Percentiles rank a stretch among this genome's conserved stretches.
phyloP scores from a whole-genome alignment of 805 yeast species.

The Yarrowia divulgata region DNA sequence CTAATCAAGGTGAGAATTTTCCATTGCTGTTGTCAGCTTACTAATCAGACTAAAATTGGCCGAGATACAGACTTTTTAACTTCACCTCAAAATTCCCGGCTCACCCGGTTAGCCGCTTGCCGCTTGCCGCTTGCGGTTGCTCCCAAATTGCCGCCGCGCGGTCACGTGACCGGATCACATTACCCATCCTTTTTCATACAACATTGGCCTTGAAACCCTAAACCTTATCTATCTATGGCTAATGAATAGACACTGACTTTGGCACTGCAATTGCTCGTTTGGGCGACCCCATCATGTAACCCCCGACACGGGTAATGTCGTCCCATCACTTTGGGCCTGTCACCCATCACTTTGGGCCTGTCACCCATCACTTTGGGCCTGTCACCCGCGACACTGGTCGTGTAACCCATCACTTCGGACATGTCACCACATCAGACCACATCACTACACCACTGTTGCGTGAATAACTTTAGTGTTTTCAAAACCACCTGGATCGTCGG shows the following conservation, averaged over 20 bases:
- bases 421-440: too few relatives aligned
- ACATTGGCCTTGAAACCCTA: background rate
- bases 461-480: background rate
- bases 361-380: too few relatives aligned
- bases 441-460: too few relatives aligned
- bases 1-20: too few relatives aligned
- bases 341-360: too few relatives aligned
- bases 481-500: background rate
- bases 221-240: background rate
- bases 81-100: too few relatives aligned
- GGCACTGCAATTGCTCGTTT: slow-evolving; percentile 1
- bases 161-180: slow-evolving; percentile 25
- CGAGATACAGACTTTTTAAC: background rate
- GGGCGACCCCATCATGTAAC: background rate
- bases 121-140: background rate
- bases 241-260: slow-evolving; percentile 18
- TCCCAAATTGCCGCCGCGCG: background rate
- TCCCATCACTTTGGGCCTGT: too few relatives aligned
- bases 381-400: too few relatives aligned
- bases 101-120: too few relatives aligned
- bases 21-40: background rate
- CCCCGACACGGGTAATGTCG: too few relatives aligned
- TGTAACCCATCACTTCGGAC: too few relatives aligned
- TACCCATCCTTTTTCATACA: background rate
- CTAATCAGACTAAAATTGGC: background rate